Percentiles rank a stretch among this genome's conserved stretches.
These are phyloP conservation scores for Lasiosphaeria hispida DNA, from an alignment of 495 filamentous ascomycete species.

Conservation along the genomic window DNA sequence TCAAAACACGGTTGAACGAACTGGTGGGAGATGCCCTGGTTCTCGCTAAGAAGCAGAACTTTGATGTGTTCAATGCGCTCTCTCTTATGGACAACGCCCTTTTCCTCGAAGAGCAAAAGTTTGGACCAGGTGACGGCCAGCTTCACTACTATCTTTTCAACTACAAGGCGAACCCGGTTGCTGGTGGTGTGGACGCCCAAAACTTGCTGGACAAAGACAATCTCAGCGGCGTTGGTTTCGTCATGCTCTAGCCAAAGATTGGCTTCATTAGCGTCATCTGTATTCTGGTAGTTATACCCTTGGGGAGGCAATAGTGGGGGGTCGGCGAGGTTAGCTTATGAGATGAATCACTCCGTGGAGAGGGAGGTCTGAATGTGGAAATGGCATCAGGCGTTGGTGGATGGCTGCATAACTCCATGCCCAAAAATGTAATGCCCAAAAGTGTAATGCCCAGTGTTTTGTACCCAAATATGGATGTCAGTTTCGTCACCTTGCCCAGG, in stretches of 20 bases:
- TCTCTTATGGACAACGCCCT: conserved; percentile 90
- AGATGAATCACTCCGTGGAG: too few relatives aligned
- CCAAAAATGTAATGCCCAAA: too few relatives aligned
- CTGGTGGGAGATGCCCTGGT: conserved; percentile 85
- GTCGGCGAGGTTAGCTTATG: too few relatives aligned
- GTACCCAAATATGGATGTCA: too few relatives aligned
- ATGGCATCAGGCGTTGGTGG: too few relatives aligned
- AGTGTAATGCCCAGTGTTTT: too few relatives aligned
- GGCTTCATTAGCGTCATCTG: too few relatives aligned
- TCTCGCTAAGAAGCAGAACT: conserved; percentile 78
- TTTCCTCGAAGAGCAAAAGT: conserved; percentile 90
- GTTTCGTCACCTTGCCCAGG: too few relatives aligned
- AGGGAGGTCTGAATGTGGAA: too few relatives aligned
- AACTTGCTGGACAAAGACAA: conserved; percentile 70
- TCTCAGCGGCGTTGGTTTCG: conserved; percentile 84
- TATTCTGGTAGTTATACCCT: background rate
- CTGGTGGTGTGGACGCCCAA: conserved; percentile 76
- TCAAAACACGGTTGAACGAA: conserved; percentile 69
- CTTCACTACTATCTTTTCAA: conserved; percentile 97
- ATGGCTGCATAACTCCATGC: too few relatives aligned
- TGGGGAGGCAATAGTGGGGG: too few relatives aligned
- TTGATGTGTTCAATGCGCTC: conserved; percentile 96
- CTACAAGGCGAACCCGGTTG: conserved; percentile 77
- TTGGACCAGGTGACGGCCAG: conserved; percentile 88
- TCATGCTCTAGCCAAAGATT: conserved; percentile 60